Evolutionary conservation across 2,329 filamentous ascomycete species (phyloP).

Genomic region (Fusarium tuaranense): DNA sequence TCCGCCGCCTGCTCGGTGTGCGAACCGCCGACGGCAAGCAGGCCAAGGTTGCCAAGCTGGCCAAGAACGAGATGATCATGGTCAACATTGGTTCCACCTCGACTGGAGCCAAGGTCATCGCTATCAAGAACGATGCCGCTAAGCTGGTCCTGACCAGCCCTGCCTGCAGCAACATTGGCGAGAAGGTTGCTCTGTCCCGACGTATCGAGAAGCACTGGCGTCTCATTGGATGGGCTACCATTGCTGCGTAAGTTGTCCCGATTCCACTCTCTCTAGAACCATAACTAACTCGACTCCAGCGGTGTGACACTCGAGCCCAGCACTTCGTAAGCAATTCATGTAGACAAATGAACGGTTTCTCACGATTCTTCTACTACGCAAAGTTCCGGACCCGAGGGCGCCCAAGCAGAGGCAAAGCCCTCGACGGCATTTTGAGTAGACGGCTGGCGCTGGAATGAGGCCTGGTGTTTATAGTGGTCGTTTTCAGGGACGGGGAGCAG

Average conservation of each 20-base stretch:
- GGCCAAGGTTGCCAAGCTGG: slow-evolving; percentile 97
- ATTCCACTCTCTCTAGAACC: neutral
- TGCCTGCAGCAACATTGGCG: slow-evolving; percentile 95
- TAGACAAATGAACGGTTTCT: slow-evolving; percentile 32
- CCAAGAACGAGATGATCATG: slow-evolving; percentile 99
- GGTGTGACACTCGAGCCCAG: slow-evolving; percentile 67
- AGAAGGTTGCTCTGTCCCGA: slow-evolving; percentile 96
- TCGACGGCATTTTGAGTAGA: slow-evolving; percentile 44
- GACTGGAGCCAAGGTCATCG: slow-evolving; percentile 95
- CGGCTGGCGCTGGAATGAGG: slow-evolving; percentile 43
- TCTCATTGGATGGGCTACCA: slow-evolving; percentile 90
- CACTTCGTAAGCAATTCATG: slow-evolving; percentile 51
- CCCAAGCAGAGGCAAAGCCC: slow-evolving; percentile 33
- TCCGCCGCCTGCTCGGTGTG: slow-evolving; percentile 93
- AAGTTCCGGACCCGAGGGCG: slow-evolving; percentile 35
- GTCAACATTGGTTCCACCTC: slow-evolving; percentile 99
- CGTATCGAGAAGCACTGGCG: slow-evolving; percentile 99
- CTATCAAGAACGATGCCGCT: slow-evolving; percentile 97
- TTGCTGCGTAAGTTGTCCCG: slow-evolving; percentile 70
- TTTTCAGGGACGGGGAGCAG: slow-evolving; percentile 30
- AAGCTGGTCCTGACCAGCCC: slow-evolving; percentile 94
- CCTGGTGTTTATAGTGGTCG: slow-evolving; percentile 41
- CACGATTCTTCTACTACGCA: slow-evolving; percentile 39
- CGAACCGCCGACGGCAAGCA: slow-evolving; percentile 99
- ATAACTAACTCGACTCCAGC: slow-evolving; percentile 47